Evolutionary conservation across 2,329 filamentous ascomycete genomes (phyloP).

Genomic region (Cytospora schulzeri): DNA sequence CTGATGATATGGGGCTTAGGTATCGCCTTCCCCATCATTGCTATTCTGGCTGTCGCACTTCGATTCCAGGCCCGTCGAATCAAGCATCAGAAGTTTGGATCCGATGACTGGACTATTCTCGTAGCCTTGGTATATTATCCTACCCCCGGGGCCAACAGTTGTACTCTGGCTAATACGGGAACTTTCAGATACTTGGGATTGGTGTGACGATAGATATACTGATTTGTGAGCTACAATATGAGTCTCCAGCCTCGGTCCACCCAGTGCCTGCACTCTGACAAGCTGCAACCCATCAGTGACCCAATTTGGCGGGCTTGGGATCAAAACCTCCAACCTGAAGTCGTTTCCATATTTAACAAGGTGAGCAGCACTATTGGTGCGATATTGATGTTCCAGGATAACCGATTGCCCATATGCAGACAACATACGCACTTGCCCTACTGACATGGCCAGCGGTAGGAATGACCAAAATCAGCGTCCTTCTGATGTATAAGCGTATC

Average conservation of each 20-base stretch:
- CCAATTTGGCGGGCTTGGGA: neutral
- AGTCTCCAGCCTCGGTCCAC: no score
- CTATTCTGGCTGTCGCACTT: neutral
- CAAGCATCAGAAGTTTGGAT: neutral
- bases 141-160: no score
- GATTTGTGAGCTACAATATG: neutral
- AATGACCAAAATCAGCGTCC: neutral
- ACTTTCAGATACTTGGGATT: neutral
- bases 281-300: neutral
- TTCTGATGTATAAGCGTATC: neutral
- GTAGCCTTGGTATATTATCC: slow-evolving; percentile 1
- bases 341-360: neutral
- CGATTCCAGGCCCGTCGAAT: neutral
- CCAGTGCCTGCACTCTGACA: no score
- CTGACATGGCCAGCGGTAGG: neutral
- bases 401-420: neutral
- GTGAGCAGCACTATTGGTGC: neutral
- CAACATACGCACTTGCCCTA: neutral
- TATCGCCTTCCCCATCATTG: neutral
- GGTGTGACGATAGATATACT: neutral
- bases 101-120: slow-evolving; percentile 2
- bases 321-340: neutral
- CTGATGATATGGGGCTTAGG: slow-evolving; percentile 1
- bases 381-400: neutral
- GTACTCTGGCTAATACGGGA: neutral